These are phyloP conservation scores for Dioszegia hungarica DNA, from an alignment of 768 basidiomycete species.

Conservation along the genomic window DNA sequence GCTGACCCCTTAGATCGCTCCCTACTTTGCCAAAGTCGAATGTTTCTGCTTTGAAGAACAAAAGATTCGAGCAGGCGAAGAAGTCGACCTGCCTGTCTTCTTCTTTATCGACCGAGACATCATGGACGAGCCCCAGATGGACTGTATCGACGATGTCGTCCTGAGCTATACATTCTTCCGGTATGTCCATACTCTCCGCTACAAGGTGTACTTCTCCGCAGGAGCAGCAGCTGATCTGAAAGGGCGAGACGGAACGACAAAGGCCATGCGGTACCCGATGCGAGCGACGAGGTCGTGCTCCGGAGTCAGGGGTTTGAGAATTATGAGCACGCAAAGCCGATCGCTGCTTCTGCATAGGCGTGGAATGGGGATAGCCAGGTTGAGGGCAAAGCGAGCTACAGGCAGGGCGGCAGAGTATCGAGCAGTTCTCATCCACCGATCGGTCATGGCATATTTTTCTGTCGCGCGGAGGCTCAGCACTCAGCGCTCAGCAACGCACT, in stretches of 20 bases:
- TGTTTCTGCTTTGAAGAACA: constrained; percentile 99
- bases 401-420: too few species aligned
- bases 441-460: too few species aligned
- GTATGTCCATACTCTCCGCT: constrained; percentile 52
- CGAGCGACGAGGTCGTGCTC: constrained; percentile 70
- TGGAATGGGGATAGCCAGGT: too few species aligned
- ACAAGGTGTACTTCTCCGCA: too few species aligned
- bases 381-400: too few species aligned
- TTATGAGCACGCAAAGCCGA: constrained; percentile 42
- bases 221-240: constrained; percentile 6
- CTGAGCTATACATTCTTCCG: constrained; percentile 97
- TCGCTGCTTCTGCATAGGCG: too few species aligned
- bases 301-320: constrained; percentile 63
- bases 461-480: too few species aligned
- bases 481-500: too few species aligned
- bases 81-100: constrained; percentile 94
- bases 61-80: constrained; percentile 85
- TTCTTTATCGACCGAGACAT: constrained; percentile 99
- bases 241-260: constrained; percentile 80
- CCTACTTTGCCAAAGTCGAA: constrained; percentile 98
- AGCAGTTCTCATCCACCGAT: too few species aligned
- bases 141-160: constrained; percentile 82
- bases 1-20: constrained; percentile 66
- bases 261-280: constrained; percentile 88
- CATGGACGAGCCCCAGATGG: constrained; percentile 82